Percentiles rank a stretch among this genome's conserved stretches.
phyloP scores from a whole-genome alignment of 2,329 filamentous ascomycete species.

The Raffaelea albimanens region DNA sequence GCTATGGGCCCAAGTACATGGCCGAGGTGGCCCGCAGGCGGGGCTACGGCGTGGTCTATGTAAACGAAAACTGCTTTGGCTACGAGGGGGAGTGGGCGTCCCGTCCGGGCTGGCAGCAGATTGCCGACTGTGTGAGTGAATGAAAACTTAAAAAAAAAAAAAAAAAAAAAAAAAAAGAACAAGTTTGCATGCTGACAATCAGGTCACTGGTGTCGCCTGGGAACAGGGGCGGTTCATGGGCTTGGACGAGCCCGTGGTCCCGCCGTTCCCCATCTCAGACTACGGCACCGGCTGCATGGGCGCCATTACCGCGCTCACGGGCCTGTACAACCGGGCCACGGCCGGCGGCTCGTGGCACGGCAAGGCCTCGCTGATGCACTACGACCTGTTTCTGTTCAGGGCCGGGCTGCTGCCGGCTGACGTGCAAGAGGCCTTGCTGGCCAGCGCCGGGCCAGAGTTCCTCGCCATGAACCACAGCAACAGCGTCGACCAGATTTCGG shows the following conservation, averaged over 20 bases:
- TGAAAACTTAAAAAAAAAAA: no score
- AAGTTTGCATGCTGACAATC: not conserved
- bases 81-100: constrained; percentile 38
- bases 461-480: constrained; percentile 35
- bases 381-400: constrained; percentile 56
- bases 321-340: constrained; percentile 52
- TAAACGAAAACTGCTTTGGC: constrained; percentile 46
- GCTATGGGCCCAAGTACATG: constrained; percentile 30
- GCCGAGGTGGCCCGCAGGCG: constrained; percentile 27
- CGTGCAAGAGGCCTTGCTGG: constrained; percentile 41
- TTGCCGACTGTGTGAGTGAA: constrained; percentile 38
- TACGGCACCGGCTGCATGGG: constrained; percentile 67
- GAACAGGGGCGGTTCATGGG: constrained; percentile 55
- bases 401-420: constrained; percentile 45
- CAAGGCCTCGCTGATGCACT: constrained; percentile 55
- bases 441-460: constrained; percentile 19
- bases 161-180: not conserved
- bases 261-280: constrained; percentile 54
- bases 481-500: constrained; percentile 57
- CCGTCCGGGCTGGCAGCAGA: constrained; percentile 41
- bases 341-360: constrained; percentile 58
- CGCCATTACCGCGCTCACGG: constrained; percentile 55
- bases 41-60: constrained; percentile 34
- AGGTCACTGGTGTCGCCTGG: constrained; percentile 44
- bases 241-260: constrained; percentile 53